Evolutionary conservation across 352 stramenopile species (phyloP), one percentile per base, ranked within the genome.

Genomic region (Pythium apleroticum): DNA sequence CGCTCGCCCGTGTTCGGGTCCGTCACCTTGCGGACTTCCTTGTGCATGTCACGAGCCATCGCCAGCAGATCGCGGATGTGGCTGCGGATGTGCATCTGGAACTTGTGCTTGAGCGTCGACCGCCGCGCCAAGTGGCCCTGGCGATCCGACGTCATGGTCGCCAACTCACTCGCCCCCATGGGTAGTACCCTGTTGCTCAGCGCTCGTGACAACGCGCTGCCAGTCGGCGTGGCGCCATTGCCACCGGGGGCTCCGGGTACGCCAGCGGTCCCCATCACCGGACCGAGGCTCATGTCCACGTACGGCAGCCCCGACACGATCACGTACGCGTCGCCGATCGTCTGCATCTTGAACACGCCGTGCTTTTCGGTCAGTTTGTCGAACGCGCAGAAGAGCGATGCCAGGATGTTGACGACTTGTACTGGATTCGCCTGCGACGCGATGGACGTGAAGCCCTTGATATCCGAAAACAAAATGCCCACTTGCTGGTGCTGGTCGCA

Each of bases 331-430:
- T 98, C 93, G 14, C 92, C 90, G 31, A 97, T 97, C 0, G 88
- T 97, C 68, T 98, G 89, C 74, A 98, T 93, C 71, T 98, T 98
- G 59, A 97, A 97, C 31, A 98, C 89, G 33, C 89, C 84, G 68
- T 98, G 87, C 69, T 97, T 96, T 43, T 95, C 83, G 0, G 87
- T 94, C n/a, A 98, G 68, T 19, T 94, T 91, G 68, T 98, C 91
- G 48, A 97, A 98, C 12, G 84, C 83, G 41, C 84, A 93, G 63
- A 97, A 98, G 1, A 98, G 73, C n/a, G 90, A 93, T 31, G 93
- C 89, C 4, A 98, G 65, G 53, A 98, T 89, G 58, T 97, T 85
- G 4, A 96, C 90, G 22, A 97, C 89, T 75, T 98, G 82, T 2
- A 83, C 78, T 0, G 90, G 90, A 30, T 90, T 82, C 19, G 93